phyloP scores from a whole-genome alignment of 176 grass and related monocot genomes.

The Oryza longistaminata region DNA sequence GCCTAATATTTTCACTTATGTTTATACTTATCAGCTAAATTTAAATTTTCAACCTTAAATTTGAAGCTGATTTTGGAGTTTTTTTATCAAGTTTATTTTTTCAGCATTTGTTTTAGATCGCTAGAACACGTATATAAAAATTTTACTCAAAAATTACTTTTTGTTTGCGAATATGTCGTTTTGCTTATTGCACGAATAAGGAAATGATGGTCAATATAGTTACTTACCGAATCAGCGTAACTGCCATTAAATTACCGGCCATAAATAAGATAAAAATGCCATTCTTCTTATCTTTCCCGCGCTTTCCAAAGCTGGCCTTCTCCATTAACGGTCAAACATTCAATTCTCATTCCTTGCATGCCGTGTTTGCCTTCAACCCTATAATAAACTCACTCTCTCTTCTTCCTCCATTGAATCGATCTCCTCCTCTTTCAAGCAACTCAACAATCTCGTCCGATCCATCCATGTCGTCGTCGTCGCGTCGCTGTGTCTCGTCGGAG shows the following conservation, averaged over 20 bases:
- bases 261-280: neutral
- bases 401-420: neutral
- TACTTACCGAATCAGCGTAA: neutral
- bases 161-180: no score
- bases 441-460: neutral
- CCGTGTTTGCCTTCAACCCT: neutral
- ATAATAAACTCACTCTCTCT: neutral
- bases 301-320: neutral
- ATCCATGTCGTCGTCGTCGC: neutral
- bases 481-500: neutral
- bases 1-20: no score
- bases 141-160: no score
- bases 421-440: neutral
- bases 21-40: no score
- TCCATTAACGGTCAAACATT: neutral
- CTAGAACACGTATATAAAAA: no score
- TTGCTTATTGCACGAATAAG: no score
- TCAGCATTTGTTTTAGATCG: no score
- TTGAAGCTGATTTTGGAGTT: no score
- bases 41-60: no score
- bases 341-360: neutral
- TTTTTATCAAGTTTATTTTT: no score
- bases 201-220: no score
- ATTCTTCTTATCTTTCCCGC: neutral
- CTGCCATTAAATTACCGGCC: neutral